Conservation (phyloP, 1,284 basidiomycete species). For the Leccinum angustisporum region DNA sequence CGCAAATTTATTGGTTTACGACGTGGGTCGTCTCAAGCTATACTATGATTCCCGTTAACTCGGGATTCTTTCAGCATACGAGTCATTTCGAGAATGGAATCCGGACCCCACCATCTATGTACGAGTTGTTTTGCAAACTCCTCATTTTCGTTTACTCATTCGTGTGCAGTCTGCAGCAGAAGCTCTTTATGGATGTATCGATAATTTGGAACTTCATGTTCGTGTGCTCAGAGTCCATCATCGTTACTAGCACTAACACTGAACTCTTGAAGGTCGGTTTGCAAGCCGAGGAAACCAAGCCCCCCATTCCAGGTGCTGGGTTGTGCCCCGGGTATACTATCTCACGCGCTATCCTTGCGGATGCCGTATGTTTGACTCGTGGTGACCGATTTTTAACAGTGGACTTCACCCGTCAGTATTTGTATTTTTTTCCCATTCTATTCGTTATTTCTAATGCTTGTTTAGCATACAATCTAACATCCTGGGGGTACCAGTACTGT, state of each 20-base stretch:
- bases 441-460: not conserved
- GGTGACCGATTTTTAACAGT: constrained; percentile 79
- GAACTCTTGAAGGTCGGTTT: constrained; percentile 55
- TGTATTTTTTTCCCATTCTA: not conserved
- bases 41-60: not conserved
- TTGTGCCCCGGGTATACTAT: constrained; percentile 85
- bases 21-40: constrained; percentile 30
- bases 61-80: constrained; percentile 44
- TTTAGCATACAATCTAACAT: constrained; percentile 69
- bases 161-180: constrained; percentile 57
- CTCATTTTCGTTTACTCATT: constrained; percentile 7
- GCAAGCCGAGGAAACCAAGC: constrained; percentile 76
- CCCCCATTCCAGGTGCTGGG: constrained; percentile 72
- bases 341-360: constrained; percentile 79
- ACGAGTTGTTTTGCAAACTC: constrained; percentile 21
- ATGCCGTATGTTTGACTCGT: constrained; percentile 72
- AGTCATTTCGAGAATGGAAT: constrained; percentile 78
- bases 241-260: not conserved
- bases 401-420: constrained; percentile 63
- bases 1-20: constrained; percentile 54
- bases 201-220: constrained; percentile 76
- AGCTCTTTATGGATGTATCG: constrained; percentile 69
- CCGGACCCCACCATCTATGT: constrained; percentile 61
- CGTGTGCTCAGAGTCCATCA: constrained; percentile 18
- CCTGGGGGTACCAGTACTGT: constrained; percentile 76